Evolutionary conservation across 805 yeast species (phyloP).

Genomic region (Kazachstania martiniae): DNA sequence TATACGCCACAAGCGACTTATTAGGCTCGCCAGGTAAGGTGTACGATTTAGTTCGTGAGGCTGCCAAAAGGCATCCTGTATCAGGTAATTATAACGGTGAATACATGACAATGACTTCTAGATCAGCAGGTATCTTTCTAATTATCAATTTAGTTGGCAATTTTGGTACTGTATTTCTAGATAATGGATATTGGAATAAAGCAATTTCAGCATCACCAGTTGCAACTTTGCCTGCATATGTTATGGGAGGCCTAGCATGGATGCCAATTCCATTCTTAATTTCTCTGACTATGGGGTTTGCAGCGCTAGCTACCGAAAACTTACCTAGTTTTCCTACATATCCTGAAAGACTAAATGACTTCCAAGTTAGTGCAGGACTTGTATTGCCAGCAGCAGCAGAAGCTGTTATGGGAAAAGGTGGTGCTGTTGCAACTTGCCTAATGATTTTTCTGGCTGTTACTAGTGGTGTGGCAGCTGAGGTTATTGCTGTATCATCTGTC

Average conservation of each 20-base stretch:
- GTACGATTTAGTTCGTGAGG: slow-evolving; percentile 58
- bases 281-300: slow-evolving; percentile 81
- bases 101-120: slow-evolving; percentile 78
- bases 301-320: slow-evolving; percentile 62
- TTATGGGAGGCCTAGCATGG: slow-evolving; percentile 85
- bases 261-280: slow-evolving; percentile 78
- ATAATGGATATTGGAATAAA: slow-evolving; percentile 82
- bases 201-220: slow-evolving; percentile 80
- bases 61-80: slow-evolving; percentile 53
- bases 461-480: slow-evolving; percentile 84
- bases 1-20: slow-evolving; percentile 55
- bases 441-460: slow-evolving; percentile 88
- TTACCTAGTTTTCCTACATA: slow-evolving; percentile 70
- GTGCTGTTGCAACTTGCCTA: slow-evolving; percentile 72
- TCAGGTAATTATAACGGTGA: slow-evolving; percentile 79
- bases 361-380: slow-evolving; percentile 72
- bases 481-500: slow-evolving; percentile 78
- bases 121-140: slow-evolving; percentile 79
- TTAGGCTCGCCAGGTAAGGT: slow-evolving; percentile 79
- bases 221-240: slow-evolving; percentile 79
- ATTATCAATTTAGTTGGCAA: slow-evolving; percentile 84
- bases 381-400: slow-evolving; percentile 61
- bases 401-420: slow-evolving; percentile 77
- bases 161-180: slow-evolving; percentile 80
- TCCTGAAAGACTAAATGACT: slow-evolving; percentile 53